phyloP scores from a whole-genome alignment of 208 protist species.

The Pavlovales sp. region DNA sequence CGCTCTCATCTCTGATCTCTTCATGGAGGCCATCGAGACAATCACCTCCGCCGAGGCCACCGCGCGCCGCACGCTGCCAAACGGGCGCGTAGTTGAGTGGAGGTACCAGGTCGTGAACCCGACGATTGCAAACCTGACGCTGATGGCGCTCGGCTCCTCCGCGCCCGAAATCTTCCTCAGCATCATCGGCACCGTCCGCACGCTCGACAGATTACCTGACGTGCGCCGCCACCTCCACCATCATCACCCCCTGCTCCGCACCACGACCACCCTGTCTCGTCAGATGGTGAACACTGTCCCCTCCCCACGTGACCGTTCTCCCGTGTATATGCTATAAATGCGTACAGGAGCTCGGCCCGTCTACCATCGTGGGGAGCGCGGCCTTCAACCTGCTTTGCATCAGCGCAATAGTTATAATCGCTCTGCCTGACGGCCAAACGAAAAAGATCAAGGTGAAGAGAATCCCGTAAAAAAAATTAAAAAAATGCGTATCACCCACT shows the following conservation, averaged over 20 bases:
- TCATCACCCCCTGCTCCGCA: too few species aligned
- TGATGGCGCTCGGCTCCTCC: slow-evolving; percentile 54
- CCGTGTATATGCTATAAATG: too few species aligned
- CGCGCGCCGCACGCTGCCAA: neutral
- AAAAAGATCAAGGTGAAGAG: slow-evolving; percentile 13
- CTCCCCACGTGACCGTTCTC: too few species aligned
- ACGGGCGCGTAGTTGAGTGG: neutral
- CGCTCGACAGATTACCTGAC: too few species aligned
- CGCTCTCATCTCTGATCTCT: slow-evolving; percentile 50
- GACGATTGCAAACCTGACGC: slow-evolving; percentile 55
- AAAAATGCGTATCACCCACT: too few species aligned
- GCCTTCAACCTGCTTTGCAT: slow-evolving; percentile 53
- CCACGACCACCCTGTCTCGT: too few species aligned
- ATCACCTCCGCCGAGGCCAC: slow-evolving; percentile 26
- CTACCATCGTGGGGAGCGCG: slow-evolving; percentile 51
- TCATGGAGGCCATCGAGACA: slow-evolving; percentile 54
- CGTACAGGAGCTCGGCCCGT: slow-evolving; percentile 48
- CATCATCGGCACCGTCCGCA: slow-evolving; percentile 34
- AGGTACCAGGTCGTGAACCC: slow-evolving; percentile 41
- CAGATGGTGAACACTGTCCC: too few species aligned
- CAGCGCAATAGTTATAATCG: slow-evolving; percentile 25
- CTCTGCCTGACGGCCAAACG: slow-evolving; percentile 2
- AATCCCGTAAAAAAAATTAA: too few species aligned
- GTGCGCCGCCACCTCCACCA: too few species aligned
- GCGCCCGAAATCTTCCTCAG: slow-evolving; percentile 54